A percentile compares a stretch with the other conserved stretches of the same genome.
Evolutionary conservation across 140 eudicot genomes (phyloP).

Genomic region (Senecio squalidus): DNA sequence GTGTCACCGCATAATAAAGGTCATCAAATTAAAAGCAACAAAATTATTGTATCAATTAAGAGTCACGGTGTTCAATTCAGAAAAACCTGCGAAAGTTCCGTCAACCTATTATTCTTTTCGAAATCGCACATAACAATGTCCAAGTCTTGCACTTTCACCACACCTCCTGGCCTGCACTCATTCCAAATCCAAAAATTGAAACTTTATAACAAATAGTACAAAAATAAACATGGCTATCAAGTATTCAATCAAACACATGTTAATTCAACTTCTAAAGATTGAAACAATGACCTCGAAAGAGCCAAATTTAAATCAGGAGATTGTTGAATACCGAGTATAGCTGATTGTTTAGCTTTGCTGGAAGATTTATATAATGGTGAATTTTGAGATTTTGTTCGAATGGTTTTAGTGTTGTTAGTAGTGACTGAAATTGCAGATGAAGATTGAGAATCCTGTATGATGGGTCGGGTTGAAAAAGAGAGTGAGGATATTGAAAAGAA

Average conservation of each 20-base stretch:
- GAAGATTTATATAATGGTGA: constrained; percentile 27
- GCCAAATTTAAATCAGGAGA: constrained; percentile 52
- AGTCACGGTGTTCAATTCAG: too few relatives aligned
- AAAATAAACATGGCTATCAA: neutral
- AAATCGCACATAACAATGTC: constrained; percentile 67
- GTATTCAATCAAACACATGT: neutral
- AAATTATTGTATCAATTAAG: constrained; percentile 3
- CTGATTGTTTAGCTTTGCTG: constrained; percentile 39
- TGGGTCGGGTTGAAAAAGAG: constrained; percentile 16
- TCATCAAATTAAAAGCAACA: neutral
- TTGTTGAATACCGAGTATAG: constrained; percentile 57
- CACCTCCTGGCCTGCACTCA: constrained; percentile 55
- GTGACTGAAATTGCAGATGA: constrained; percentile 24
- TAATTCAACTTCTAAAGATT: neutral
- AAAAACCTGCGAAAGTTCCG: constrained; percentile 73
- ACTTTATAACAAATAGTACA: constrained; percentile 2
- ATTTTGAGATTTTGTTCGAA: constrained; percentile 15
- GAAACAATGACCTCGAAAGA: constrained; percentile 50
- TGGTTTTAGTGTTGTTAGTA: constrained; percentile 7
- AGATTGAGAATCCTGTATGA: constrained; percentile 27
- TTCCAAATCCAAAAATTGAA: constrained; percentile 15
- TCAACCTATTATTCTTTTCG: constrained; percentile 54
- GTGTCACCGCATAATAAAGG: too few relatives aligned
- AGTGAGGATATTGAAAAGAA: constrained; percentile 7
- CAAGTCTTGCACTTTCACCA: constrained; percentile 57